Base-by-base conservation (phyloP, 139 green algal species). In the Pedinophyceae sp. region DNA sequence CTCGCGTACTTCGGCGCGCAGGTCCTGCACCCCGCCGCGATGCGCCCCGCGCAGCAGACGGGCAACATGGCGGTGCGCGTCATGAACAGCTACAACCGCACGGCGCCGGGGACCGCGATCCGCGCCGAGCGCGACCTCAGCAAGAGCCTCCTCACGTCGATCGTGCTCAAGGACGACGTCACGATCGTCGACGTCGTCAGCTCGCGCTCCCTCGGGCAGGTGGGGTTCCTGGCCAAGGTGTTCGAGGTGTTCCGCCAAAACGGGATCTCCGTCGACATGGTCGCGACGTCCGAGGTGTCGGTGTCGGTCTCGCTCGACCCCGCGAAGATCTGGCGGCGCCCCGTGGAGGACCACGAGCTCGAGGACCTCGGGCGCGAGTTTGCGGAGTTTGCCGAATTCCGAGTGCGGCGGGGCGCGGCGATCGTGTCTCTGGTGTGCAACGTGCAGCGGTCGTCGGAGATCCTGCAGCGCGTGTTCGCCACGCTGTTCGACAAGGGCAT, bases 361-460 rank as follows among this genome's bases (percentile, higher is more conserved):
- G 45, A 50, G 45, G 19, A 16, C 19, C 15, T 50, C 5, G 20
- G 10, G 45, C 45, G 45, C 13, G 10, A 15, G 5, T 28, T 28
- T 10, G 19, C 10, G 5, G 19, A 20, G 6, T 20, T 50, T 10
- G 19, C 19, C 20, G 20, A 15, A 20, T 15, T 54, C n/a, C 27
- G 61, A 26, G 70, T 85, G 52, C 68, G 73, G 30, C 67, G 69
- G 23, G 68, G 70, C 51, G 73, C 81, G 49, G 76, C 79, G 55
- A 96, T 96, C 64, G 69, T 97, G 22, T 86, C 69, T 51, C 76
- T 97, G 38, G 96, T 97, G 62, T 93, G 86, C 79, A 95, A 96
- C 59, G 77, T 94, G 16, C 27, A 78, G 64, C 75, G 74, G 34
- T 85, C 83, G 23, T 82, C 68, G 39, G 62, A 79, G 48, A 92